A percentile compares a stretch with the other conserved stretches of the same genome.
Evolutionary conservation across 1,284 basidiomycete species (phyloP).

Genomic region (Mycosarcoma mackinlayi): DNA sequence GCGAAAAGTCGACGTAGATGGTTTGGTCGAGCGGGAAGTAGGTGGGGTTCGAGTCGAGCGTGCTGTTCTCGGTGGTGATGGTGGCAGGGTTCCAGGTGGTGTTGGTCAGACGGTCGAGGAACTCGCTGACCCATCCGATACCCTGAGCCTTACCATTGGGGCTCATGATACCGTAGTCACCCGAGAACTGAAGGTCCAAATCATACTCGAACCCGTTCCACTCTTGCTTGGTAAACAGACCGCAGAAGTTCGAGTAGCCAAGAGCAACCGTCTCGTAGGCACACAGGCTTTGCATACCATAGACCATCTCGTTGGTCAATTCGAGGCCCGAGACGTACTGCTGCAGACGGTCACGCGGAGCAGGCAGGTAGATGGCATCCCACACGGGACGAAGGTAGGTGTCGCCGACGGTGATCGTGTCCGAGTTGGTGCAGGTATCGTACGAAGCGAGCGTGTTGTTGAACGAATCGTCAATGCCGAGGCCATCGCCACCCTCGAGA

Average conservation of each 20-base stretch:
- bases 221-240: constrained; percentile 86
- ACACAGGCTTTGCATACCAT: constrained; percentile 68
- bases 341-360: constrained; percentile 56
- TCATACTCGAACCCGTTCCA: constrained; percentile 81
- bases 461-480: constrained; percentile 71
- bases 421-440: constrained; percentile 72
- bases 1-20: constrained; percentile 63
- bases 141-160: constrained; percentile 83
- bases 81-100: constrained; percentile 25
- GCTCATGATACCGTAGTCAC: constrained; percentile 79
- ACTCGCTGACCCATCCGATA: constrained; percentile 77
- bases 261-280: constrained; percentile 59
- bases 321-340: constrained; percentile 43
- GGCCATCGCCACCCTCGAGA: constrained; percentile 46
- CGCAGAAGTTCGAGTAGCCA: constrained; percentile 76
- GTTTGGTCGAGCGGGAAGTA: constrained; percentile 63
- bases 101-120: constrained; percentile 58
- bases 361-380: constrained; percentile 61
- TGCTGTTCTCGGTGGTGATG: constrained; percentile 62
- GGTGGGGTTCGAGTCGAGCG: constrained; percentile 42
- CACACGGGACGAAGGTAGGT: constrained; percentile 71
- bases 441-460: constrained; percentile 84
- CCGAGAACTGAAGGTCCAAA: constrained; percentile 70
- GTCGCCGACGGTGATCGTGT: constrained; percentile 74
- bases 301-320: constrained; percentile 69